Evolutionary conservation across 169 alveolate species (phyloP).

Genomic region (Besnoitia besnoiti): DNA sequence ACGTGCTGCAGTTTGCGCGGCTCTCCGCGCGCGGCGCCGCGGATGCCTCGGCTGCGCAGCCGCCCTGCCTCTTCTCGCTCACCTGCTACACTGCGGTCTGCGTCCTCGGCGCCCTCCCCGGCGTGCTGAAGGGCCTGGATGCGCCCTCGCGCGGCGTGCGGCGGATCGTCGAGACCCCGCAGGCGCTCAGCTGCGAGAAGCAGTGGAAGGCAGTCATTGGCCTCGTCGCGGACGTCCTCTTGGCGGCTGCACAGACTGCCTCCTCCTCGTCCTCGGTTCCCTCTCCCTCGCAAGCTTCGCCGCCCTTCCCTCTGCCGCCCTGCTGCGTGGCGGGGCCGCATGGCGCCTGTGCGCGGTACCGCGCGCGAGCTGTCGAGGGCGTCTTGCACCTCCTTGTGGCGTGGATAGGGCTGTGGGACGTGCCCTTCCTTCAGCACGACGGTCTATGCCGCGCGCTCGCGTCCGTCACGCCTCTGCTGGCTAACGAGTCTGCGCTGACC

Average conservation of each 20-base stretch:
- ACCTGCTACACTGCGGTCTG: slow-evolving; percentile 28
- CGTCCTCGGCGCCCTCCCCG: slow-evolving; percentile 32
- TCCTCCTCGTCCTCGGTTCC: background rate
- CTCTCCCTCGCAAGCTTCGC: background rate
- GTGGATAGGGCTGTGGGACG: slow-evolving; percentile 49
- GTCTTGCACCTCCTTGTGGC: slow-evolving; percentile 23
- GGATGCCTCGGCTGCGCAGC: background rate
- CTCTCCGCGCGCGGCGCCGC: background rate
- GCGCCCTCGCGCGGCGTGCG: slow-evolving; percentile 45
- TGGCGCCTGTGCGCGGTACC: background rate
- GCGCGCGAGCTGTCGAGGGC: background rate
- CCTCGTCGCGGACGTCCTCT: slow-evolving; percentile 2
- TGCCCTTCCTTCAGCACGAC: background rate
- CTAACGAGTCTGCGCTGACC: background rate
- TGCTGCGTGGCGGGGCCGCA: background rate
- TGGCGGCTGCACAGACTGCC: background rate
- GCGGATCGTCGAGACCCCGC: slow-evolving; percentile 12
- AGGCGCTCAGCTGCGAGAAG: background rate
- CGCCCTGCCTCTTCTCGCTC: background rate
- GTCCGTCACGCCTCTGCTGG: background rate
- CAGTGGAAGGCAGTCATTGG: slow-evolving; percentile 15
- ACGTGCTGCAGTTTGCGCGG: slow-evolving; percentile 17
- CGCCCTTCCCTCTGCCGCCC: background rate
- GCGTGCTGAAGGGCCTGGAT: background rate
- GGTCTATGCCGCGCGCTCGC: slow-evolving; percentile 34